A percentile compares a stretch with the other conserved stretches of the same genome.
Conservation (phyloP, 2,329 filamentous ascomycete genomes). For the Penicillium expansum region DNA sequence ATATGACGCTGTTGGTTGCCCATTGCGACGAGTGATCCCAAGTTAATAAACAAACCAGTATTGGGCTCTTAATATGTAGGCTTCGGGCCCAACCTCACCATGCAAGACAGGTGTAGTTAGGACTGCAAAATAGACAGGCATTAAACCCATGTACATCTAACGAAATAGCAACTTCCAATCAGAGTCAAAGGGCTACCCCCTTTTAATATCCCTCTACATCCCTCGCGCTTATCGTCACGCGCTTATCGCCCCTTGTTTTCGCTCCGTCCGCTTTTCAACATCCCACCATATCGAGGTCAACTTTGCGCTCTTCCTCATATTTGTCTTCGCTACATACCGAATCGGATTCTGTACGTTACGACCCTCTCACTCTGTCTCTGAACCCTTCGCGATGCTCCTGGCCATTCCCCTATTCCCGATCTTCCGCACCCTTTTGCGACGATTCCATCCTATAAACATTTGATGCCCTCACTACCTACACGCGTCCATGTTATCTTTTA, state of each 20-base stretch:
- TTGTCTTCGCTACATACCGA: neutral
- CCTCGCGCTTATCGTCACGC: constrained; percentile 25
- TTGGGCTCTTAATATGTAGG: constrained; percentile 15
- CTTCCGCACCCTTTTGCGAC: neutral
- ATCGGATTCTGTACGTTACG: neutral
- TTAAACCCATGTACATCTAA: neutral
- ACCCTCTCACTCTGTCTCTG: too few species aligned
- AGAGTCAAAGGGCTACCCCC: neutral
- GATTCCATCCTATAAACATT: neutral
- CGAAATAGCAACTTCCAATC: neutral
- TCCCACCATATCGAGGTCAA: constrained; percentile 20
- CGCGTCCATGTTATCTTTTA: neutral
- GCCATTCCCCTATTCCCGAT: neutral
- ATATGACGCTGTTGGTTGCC: constrained; percentile 19
- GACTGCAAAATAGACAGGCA: neutral
- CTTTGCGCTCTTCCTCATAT: constrained; percentile 1
- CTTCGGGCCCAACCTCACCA: constrained; percentile 12
- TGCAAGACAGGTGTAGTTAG: neutral
- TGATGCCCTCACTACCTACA: neutral
- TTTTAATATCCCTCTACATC: constrained; percentile 5
- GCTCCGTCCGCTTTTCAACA: constrained; percentile 23
- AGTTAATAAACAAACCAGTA: constrained; percentile 14
- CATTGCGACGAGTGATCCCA: constrained; percentile 17
- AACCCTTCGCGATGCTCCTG: neutral
- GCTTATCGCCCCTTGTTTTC: constrained; percentile 30